Conservation (phyloP, 2,329 filamentous ascomycete species). For the Coleophoma cylindrospora region DNA sequence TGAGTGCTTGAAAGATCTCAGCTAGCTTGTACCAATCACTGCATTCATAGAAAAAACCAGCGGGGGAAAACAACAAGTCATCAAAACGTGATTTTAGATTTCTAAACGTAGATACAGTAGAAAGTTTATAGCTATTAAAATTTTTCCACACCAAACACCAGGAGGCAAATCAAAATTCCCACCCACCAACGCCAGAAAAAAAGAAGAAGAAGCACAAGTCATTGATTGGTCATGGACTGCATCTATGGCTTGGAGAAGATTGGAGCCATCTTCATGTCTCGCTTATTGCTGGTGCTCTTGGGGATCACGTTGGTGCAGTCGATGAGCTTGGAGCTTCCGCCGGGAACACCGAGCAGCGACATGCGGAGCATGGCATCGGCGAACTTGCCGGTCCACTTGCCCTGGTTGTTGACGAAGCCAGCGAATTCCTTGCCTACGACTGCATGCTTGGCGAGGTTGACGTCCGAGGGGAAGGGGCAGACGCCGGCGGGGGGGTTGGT, state of each 20-base stretch:
- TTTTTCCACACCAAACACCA: too few species aligned
- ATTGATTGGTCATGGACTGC: too few species aligned
- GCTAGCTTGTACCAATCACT: too few species aligned
- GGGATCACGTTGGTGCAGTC: conserved; percentile 11
- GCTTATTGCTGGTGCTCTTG: conserved; percentile 4
- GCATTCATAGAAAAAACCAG: too few species aligned
- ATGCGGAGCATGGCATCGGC: conserved; percentile 17
- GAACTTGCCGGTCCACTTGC: conserved; percentile 28
- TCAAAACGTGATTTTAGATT: too few species aligned
- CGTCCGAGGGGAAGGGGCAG: conserved; percentile 82
- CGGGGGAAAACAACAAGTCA: too few species aligned
- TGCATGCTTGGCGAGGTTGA: conserved; percentile 88
- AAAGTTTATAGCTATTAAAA: too few species aligned
- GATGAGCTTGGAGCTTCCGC: conserved; percentile 1
- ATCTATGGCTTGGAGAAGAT: not conserved
- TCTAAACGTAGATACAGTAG: too few species aligned
- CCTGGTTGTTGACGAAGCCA: conserved; percentile 27
- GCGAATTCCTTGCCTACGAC: conserved; percentile 42
- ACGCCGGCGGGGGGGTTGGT: conserved; percentile 17
- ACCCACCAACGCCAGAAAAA: too few species aligned
- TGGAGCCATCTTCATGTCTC: conserved; percentile 6
- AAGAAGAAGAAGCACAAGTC: too few species aligned
- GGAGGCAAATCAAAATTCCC: too few species aligned
- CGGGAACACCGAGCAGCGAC: conserved; percentile 8
- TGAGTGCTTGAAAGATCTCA: too few species aligned